Evolutionary conservation across 2,329 filamentous ascomycete species (phyloP).

Genomic region (Botryotinia globosa): DNA sequence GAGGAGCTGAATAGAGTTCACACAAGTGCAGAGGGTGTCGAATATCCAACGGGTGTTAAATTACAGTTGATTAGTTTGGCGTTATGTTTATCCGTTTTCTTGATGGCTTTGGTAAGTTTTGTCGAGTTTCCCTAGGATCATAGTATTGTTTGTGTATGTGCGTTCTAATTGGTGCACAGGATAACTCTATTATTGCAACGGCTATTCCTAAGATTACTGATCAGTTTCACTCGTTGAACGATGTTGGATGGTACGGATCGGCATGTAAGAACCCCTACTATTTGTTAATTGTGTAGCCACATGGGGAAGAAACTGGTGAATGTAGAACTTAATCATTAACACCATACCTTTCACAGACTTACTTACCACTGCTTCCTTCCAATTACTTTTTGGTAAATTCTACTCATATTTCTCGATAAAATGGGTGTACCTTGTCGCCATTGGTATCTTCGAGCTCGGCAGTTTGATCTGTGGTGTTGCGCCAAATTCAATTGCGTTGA

Average conservation of each 20-base stretch:
- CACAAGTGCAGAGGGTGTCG: conserved; percentile 34
- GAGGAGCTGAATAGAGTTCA: conserved; percentile 31
- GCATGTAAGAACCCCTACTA: conserved; percentile 46
- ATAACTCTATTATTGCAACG: conserved; percentile 40
- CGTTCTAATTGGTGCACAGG: conserved; percentile 3
- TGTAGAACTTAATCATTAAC: neutral
- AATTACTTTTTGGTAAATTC: conserved; percentile 38
- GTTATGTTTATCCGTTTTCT: conserved; percentile 36
- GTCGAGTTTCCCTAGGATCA: too few species aligned
- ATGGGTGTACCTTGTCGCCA: conserved; percentile 38
- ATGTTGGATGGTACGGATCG: conserved; percentile 57
- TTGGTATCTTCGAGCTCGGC: conserved; percentile 40
- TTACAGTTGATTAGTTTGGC: conserved; percentile 34
- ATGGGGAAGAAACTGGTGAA: neutral
- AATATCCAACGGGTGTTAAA: conserved; percentile 36
- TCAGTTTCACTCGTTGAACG: conserved; percentile 49
- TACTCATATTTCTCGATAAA: conserved; percentile 38
- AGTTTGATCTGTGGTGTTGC: conserved; percentile 38
- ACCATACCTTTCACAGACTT: neutral
- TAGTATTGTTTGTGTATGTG: too few species aligned
- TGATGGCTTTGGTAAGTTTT: conserved; percentile 29
- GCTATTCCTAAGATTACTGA: conserved; percentile 56
- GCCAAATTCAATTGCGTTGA: conserved; percentile 38
- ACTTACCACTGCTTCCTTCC: conserved; percentile 22
- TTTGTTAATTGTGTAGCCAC: neutral